Base-by-base conservation (phyloP, 805 yeast genomes). In the Saccharomycopsis vini region DNA sequence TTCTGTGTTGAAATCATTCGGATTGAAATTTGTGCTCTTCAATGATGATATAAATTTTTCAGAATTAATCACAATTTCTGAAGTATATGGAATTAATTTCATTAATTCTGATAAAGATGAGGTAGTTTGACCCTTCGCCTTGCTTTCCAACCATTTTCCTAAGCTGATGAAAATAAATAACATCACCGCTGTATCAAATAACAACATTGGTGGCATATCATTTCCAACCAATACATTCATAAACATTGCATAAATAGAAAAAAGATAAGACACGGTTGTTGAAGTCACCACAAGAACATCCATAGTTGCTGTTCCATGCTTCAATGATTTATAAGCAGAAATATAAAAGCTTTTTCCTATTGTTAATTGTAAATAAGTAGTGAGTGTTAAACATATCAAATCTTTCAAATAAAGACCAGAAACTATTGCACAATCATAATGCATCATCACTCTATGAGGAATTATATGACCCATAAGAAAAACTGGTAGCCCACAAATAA, bases 101-200 rank as follows among this genome's bases (percentile, higher is more conserved):
- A 94, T 69, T 36, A 92, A 69, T 51, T 79, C 77, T 0, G 96
- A 81, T 33, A 92, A 68, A 0, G 97, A 95, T 2, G 85, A 74
- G 0, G 97, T 85, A 0, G 97, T 92, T 47, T 84, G 86, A 3
- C 97, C 95, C 57, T 92, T 87, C 2, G 98, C 97, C 51, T 73
- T 77, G 61, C 84, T 85, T 57, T 92, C 99, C 19, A 89, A 66
- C 73, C 85, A 83, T 62, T 92, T 90, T 2, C 99, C 99, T 36
- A 88, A 64, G 6, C 92, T 73, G 22, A 92, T 88, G 60, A 88
- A 92, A 4, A 79, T 64, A 40, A 90, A 71, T 34, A 92, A 68
- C 94, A 94, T 86, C 13, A 81, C 77, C 1, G 87, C 72, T 0
- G 97, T 88, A 47, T 87, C 97, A 66, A 92, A 89, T 29, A 88